Conservation (phyloP, 2,329 filamentous ascomycete species). For the Aspergillus chevalieri region DNA sequence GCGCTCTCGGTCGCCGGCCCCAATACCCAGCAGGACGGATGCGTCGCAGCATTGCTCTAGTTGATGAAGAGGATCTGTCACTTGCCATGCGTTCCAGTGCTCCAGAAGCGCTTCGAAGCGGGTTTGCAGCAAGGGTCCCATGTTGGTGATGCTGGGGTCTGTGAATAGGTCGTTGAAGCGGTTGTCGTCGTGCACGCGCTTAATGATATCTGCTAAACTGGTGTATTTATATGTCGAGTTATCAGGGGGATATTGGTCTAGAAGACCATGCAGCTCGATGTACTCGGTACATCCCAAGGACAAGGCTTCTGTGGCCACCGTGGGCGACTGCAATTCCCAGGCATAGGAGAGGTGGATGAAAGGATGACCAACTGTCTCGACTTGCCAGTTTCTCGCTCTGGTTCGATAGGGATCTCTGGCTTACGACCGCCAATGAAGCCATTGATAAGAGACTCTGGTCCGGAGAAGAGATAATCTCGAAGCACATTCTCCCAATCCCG, state of each 20-base stretch:
- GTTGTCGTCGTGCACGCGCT: background rate
- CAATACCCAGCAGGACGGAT: background rate
- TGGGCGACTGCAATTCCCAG: background rate
- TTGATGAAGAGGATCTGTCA: background rate
- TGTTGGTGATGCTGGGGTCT: background rate
- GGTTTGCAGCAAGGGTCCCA: background rate
- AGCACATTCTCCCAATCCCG: background rate
- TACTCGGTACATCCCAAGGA: background rate
- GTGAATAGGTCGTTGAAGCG: background rate
- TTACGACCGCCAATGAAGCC: background rate
- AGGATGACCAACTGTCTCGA: background rate
- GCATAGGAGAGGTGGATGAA: background rate
- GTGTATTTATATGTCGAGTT: background rate
- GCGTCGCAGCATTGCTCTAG: constrained; percentile 2
- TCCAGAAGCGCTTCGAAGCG: background rate
- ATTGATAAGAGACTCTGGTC: background rate
- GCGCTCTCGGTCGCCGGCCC: background rate
- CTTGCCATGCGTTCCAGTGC: background rate
- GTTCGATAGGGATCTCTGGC: too few relatives aligned
- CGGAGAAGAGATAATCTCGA: background rate
- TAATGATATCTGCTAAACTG: background rate
- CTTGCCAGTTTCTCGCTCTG: background rate
- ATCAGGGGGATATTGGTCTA: background rate
- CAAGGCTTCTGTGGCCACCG: background rate
- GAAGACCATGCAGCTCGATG: background rate